Conservation (phyloP, 2,329 filamentous ascomycete genomes). For the Paracamarosporium sp. region DNA sequence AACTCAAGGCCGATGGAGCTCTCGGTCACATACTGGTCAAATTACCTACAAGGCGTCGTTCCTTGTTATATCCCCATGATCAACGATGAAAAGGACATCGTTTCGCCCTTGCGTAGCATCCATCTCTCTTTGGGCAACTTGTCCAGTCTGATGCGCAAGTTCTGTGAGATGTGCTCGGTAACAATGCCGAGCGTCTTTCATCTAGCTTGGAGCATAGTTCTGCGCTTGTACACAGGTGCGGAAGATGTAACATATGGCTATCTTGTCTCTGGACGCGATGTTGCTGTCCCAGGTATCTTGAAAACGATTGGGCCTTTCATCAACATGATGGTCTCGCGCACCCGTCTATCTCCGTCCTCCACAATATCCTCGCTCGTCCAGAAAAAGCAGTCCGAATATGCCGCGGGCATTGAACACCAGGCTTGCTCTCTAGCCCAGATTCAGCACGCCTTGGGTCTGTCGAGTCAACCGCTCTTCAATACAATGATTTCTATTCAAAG, state of each 20-base stretch:
- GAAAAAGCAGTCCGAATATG: neutral
- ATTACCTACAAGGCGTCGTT: slow-evolving; percentile 8
- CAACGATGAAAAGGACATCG: neutral
- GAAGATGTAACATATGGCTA: slow-evolving; percentile 49
- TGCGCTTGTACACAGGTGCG: slow-evolving; percentile 33
- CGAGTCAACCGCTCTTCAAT: slow-evolving; percentile 1
- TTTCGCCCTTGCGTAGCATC: slow-evolving; percentile 19
- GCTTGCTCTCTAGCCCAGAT: neutral
- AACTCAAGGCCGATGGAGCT: neutral
- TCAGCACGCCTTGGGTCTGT: neutral
- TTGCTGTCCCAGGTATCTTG: slow-evolving; percentile 49
- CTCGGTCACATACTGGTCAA: slow-evolving; percentile 11
- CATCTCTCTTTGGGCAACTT: slow-evolving; percentile 1
- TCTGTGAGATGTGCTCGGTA: slow-evolving; percentile 47
- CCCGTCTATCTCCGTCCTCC: neutral
- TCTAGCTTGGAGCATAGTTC: slow-evolving; percentile 33
- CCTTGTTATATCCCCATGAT: slow-evolving; percentile 15
- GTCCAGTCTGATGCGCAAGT: slow-evolving; percentile 5
- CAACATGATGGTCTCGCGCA: slow-evolving; percentile 28
- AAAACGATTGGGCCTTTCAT: slow-evolving; percentile 50
- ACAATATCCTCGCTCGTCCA: neutral
- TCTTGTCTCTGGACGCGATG: slow-evolving; percentile 41
- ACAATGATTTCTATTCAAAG: neutral
- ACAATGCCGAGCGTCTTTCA: slow-evolving; percentile 48
- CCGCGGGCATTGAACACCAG: neutral